Conservation (phyloP, 2,329 filamentous ascomycete genomes). For the Colletotrichum sp. region DNA sequence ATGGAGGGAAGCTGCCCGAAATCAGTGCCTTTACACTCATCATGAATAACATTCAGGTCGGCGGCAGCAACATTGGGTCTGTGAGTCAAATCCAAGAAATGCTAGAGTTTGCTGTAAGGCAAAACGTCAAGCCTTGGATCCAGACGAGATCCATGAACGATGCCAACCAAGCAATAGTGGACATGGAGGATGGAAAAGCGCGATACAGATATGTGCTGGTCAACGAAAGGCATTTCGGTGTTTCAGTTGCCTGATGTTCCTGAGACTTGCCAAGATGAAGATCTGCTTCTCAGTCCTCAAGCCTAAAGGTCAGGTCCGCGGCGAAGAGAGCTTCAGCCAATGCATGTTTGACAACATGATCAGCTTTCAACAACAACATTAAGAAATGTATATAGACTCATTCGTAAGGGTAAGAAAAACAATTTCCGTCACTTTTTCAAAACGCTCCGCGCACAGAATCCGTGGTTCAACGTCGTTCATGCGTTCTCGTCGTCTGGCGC, state of each 20-base stretch:
- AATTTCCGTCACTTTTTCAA: background rate
- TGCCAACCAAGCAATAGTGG: slow-evolving; percentile 55
- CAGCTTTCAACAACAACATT: background rate
- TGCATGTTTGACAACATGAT: background rate
- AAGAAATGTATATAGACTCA: background rate
- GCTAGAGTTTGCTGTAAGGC: slow-evolving; percentile 58
- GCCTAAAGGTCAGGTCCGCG: background rate
- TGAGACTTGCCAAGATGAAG: background rate
- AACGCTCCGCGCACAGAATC: background rate
- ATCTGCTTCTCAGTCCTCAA: background rate
- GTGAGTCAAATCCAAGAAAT: slow-evolving; percentile 56
- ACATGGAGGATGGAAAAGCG: slow-evolving; percentile 56
- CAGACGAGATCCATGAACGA: slow-evolving; percentile 55
- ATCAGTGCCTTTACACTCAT: slow-evolving; percentile 62
- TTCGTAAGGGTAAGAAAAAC: background rate
- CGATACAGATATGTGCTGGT: slow-evolving; percentile 44
- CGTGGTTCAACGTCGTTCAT: background rate
- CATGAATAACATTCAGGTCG: slow-evolving; percentile 55
- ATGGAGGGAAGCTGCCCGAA: slow-evolving; percentile 48
- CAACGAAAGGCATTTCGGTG: background rate
- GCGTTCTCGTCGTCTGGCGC: background rate
- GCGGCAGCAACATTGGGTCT: slow-evolving; percentile 46
- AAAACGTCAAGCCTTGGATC: slow-evolving; percentile 58
- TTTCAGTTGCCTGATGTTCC: background rate
- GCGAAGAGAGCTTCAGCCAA: background rate